Base-by-base conservation (phyloP, 2,329 filamentous ascomycete genomes). In the Anisogramma anomala region DNA sequence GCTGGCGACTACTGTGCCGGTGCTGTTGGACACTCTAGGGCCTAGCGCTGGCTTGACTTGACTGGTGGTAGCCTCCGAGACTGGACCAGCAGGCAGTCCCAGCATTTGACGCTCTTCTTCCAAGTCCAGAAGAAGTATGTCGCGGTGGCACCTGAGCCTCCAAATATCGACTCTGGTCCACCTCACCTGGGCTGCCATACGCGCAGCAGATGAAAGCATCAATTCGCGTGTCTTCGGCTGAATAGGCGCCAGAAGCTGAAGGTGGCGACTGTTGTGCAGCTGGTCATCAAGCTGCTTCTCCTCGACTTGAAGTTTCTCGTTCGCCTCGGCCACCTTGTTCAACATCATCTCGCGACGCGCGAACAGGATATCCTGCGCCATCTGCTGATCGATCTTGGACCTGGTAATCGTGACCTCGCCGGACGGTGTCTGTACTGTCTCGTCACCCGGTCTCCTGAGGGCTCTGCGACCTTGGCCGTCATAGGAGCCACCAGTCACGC, bases 131-230 rank as follows among this genome's bases (percentile, higher is more conserved):
- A 78, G 68, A 15, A 98, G 65, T 46, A 96, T 88, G 53, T 95
- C 89, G 31, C 82, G 79, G 59, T 98, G 88, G 50, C 88, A 95
- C 55, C 78, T 89, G 53, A 89, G 74, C 40, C 80, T 83, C 86
- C 88, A 95, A 15, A 95, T 91, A 50, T 94, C 86, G 57, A 93
- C 82, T 46, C 89, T 74, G n/a, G 82, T 79, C 89, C 89, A 95
- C 58, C 91, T 94, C 46, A 98, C 65, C 57, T 89, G 87, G 3
- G 86, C 86, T 42, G 88, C 79, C 62, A 94, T 80, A 6, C 82
- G 78, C 5, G 81, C 85, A 15, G 91, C 89, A 14, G 86, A 83
- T 49, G 82, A 70, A n/a, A 95, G 71, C 41, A 96, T 73, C 45
- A 86, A 76, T 46, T 96, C 89, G 46, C 91, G 74, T 0, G 86